These are phyloP conservation scores for Saccharum officinarum DNA, from an alignment of 176 grass and related monocot species.

Conservation along the genomic window DNA sequence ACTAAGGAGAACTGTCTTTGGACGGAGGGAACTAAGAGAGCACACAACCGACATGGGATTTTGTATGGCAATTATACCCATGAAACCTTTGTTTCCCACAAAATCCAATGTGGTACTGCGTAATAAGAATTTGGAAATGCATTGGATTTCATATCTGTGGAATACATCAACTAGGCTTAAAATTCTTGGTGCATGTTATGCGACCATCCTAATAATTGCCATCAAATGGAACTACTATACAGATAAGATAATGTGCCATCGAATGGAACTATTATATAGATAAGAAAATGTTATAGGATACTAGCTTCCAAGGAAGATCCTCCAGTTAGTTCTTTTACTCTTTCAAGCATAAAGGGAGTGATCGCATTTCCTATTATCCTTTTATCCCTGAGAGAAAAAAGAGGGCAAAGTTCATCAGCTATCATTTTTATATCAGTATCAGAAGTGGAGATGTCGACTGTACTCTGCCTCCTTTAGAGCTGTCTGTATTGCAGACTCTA, in stretches of 20 bases:
- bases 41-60: not conserved
- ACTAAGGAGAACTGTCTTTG: slow-evolving; percentile 48
- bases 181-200: not conserved
- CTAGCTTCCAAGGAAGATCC: too few relatives aligned
- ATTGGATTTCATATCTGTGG: too few relatives aligned
- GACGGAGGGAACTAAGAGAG: not conserved
- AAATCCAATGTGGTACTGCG: not conserved
- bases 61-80: not conserved
- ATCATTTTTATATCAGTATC: too few relatives aligned
- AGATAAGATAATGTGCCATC: not conserved
- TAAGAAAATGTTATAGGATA: too few relatives aligned
- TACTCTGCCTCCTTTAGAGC: slow-evolving; percentile 69
- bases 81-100: not conserved
- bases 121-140: too few relatives aligned
- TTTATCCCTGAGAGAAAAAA: too few relatives aligned
- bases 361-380: slow-evolving; percentile 51
- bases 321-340: too few relatives aligned
- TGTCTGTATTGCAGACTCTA: slow-evolving; percentile 87
- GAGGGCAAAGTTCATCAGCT: too few relatives aligned
- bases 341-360: slow-evolving; percentile 21
- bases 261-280: not conserved
- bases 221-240: too few relatives aligned
- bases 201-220: not conserved
- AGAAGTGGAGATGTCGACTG: too few relatives aligned
- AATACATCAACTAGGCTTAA: not conserved